Evolutionary conservation across 2,329 filamentous ascomycete species (phyloP).

Genomic region (Pyrenophora tritici-repentis): DNA sequence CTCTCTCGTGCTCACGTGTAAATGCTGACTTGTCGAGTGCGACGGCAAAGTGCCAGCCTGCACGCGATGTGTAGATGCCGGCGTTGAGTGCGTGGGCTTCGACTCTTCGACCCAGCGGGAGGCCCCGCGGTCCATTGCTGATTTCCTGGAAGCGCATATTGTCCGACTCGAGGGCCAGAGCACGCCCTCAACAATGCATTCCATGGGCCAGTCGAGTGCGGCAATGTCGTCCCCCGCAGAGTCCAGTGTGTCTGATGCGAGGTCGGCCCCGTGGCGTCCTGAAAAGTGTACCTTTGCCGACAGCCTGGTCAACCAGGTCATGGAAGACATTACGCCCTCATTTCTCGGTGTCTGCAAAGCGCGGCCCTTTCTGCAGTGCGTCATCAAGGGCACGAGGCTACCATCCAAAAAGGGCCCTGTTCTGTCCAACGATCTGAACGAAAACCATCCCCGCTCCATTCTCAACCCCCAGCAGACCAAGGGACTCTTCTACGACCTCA

Average conservation of each 20-base stretch:
- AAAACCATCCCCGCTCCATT: conserved; percentile 45
- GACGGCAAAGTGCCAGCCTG: conserved; percentile 45
- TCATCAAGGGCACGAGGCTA: conserved; percentile 43
- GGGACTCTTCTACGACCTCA: conserved; percentile 31
- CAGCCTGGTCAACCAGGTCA: conserved; percentile 40
- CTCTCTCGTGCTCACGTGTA: conserved; percentile 1
- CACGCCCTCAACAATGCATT: conserved; percentile 21
- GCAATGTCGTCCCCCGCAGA: conserved; percentile 34
- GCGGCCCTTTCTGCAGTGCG: conserved; percentile 40
- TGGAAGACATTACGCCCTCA: conserved; percentile 43
- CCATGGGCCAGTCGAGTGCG: conserved; percentile 19
- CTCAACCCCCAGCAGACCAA: conserved; percentile 42
- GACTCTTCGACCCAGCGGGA: conserved; percentile 42
- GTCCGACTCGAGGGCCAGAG: conserved; percentile 29
- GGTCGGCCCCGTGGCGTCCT: conserved; percentile 11
- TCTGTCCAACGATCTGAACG: conserved; percentile 42
- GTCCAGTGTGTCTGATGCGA: conserved; percentile 29
- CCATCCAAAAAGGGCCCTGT: conserved; percentile 44
- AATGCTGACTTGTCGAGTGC: conserved; percentile 29
- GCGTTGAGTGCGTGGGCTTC: conserved; percentile 42
- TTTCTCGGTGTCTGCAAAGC: conserved; percentile 45
- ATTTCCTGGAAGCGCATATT: conserved; percentile 42
- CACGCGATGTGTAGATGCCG: conserved; percentile 40
- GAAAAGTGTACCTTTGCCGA: conserved; percentile 40
- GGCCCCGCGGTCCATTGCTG: conserved; percentile 41